A percentile compares a stretch with the other conserved stretches of the same genome.
phyloP scores from a whole-genome alignment of 768 basidiomycete genomes.

The Coprinellus aureogranulatus region DNA sequence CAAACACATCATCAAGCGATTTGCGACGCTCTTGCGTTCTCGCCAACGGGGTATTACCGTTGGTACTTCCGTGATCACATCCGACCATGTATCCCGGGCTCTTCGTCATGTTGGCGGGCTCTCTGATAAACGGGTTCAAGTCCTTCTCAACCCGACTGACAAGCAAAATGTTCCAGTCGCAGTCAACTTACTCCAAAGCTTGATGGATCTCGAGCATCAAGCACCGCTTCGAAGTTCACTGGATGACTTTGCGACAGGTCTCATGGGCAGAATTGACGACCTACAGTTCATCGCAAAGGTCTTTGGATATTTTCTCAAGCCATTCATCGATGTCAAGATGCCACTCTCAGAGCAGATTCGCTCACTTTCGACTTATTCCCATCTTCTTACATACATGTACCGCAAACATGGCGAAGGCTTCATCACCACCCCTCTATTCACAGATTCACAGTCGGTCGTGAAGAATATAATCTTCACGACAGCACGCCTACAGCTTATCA shows the following conservation, averaged over 20 bases:
- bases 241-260: neutral
- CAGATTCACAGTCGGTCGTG: slow-evolving; percentile 24
- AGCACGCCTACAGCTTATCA: slow-evolving; percentile 20
- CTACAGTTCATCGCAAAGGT: neutral
- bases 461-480: slow-evolving; percentile 23
- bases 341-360: neutral
- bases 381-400: slow-evolving; percentile 5
- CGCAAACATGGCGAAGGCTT: slow-evolving; percentile 5
- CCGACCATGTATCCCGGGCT: slow-evolving; percentile 8
- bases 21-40: slow-evolving; percentile 18
- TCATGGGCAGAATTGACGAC: neutral
- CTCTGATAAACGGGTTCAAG: slow-evolving; percentile 7
- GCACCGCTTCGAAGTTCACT: too few species aligned
- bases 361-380: neutral
- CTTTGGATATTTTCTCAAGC: neutral
- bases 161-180: slow-evolving; percentile 4
- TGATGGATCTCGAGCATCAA: neutral
- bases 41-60: slow-evolving; percentile 14
- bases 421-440: slow-evolving; percentile 17
- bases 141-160: slow-evolving; percentile 12
- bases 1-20: slow-evolving; percentile 24
- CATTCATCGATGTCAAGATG: neutral
- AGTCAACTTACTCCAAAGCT: neutral
- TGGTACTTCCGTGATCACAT: slow-evolving; percentile 8
- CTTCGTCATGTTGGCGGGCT: slow-evolving; percentile 4